phyloP scores from a whole-genome alignment of 768 basidiomycete species.

The Mycena vitilis region DNA sequence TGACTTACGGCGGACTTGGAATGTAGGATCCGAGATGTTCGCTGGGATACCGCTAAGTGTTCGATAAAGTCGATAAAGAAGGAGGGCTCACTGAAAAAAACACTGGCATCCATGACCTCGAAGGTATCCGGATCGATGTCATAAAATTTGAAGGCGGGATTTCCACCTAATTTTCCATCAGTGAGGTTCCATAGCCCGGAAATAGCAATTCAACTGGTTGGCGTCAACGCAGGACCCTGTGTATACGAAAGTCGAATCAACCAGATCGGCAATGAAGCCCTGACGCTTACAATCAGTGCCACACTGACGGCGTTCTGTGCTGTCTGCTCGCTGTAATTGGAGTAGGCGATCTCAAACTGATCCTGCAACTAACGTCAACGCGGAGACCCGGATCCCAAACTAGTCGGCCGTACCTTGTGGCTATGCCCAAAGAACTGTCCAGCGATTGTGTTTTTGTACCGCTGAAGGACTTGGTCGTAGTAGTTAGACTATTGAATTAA shows the following conservation, averaged over 20 bases:
- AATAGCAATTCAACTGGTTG: constrained; percentile 43
- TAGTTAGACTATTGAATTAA: constrained; percentile 49
- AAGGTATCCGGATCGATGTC: constrained; percentile 57
- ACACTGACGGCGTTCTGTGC: constrained; percentile 47
- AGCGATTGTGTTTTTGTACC: constrained; percentile 54
- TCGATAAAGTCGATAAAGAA: not conserved
- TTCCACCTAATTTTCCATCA: constrained; percentile 20
- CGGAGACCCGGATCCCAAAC: not conserved
- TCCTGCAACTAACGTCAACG: constrained; percentile 39
- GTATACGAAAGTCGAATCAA: not conserved
- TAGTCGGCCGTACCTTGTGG: constrained; percentile 40
- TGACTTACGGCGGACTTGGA: constrained; percentile 37
- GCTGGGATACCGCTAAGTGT: constrained; percentile 27
- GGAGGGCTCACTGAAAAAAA: constrained; percentile 45
- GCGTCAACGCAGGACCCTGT: constrained; percentile 51
- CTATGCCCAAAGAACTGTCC: constrained; percentile 58
- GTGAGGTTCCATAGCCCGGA: constrained; percentile 26
- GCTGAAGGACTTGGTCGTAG: constrained; percentile 54
- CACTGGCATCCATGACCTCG: constrained; percentile 51
- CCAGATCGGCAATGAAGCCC: not conserved
- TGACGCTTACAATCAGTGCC: constrained; percentile 40
- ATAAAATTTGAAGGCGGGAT: constrained; percentile 54
- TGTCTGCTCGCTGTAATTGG: constrained; percentile 47
- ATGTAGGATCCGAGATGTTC: constrained; percentile 42
- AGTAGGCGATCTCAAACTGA: constrained; percentile 56